Conservation (phyloP, 2,329 filamentous ascomycete genomes). For the Fusarium globosum region DNA sequence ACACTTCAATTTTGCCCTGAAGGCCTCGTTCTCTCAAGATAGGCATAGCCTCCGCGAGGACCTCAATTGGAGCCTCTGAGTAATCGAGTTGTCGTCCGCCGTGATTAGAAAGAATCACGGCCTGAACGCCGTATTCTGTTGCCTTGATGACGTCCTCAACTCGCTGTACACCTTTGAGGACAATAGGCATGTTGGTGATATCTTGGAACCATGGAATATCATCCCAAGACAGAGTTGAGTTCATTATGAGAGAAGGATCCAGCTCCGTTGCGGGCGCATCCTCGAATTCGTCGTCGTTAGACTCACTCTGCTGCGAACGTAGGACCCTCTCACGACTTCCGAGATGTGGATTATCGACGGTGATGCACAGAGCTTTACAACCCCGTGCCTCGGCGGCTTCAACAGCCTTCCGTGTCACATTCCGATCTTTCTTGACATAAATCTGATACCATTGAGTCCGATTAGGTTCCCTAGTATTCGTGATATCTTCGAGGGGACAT, state of each 20-base stretch:
- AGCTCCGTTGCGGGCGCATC: constrained; percentile 20
- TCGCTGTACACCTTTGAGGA: constrained; percentile 94
- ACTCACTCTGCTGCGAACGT: background rate
- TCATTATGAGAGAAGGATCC: constrained; percentile 28
- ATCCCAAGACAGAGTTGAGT: constrained; percentile 90
- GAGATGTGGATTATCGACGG: constrained; percentile 21
- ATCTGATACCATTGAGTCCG: constrained; percentile 24
- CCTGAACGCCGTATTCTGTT: constrained; percentile 80
- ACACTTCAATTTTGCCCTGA: constrained; percentile 83
- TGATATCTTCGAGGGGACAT: background rate
- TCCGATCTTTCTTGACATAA: constrained; percentile 24
- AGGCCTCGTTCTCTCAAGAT: constrained; percentile 77
- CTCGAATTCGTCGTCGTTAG: background rate
- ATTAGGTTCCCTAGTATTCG: background rate
- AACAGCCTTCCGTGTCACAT: constrained; percentile 1
- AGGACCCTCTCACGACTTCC: constrained; percentile 25
- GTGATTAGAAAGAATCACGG: constrained; percentile 94
- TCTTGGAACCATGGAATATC: constrained; percentile 91
- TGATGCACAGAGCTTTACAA: constrained; percentile 23
- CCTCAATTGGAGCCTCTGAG: constrained; percentile 85
- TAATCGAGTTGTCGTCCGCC: constrained; percentile 94
- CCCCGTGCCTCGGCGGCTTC: constrained; percentile 13
- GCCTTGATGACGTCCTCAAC: constrained; percentile 93
- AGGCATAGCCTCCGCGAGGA: constrained; percentile 91
- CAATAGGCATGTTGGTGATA: constrained; percentile 91